These are phyloP conservation scores for Halophytophthora batemanensis DNA, from an alignment of 352 stramenopile species.

Conservation along the genomic window DNA sequence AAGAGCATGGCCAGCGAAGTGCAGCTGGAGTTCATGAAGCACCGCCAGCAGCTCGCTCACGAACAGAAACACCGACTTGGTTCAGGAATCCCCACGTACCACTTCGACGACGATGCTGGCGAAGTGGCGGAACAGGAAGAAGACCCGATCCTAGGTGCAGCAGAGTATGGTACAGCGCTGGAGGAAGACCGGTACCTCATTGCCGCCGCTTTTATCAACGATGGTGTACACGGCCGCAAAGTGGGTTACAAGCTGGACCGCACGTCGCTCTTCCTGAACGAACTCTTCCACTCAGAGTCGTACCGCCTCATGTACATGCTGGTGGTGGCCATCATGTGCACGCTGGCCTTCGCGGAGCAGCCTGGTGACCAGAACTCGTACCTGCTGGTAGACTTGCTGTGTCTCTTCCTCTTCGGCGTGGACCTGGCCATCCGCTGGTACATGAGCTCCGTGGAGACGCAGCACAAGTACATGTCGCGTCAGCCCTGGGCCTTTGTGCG, in stretches of 20 bases:
- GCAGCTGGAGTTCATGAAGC: conserved; percentile 63
- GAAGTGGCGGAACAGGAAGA: conserved; percentile 16
- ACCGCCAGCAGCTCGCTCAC: conserved; percentile 45
- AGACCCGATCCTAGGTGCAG: conserved; percentile 25
- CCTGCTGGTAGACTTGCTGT: conserved; percentile 61
- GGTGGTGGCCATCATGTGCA: conserved; percentile 59
- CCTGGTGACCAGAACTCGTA: conserved; percentile 47
- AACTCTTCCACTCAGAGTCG: conserved; percentile 69
- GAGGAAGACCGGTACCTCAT: conserved; percentile 75
- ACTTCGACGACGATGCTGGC: conserved; percentile 18
- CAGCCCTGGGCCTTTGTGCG: conserved; percentile 75
- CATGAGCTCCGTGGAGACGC: conserved; percentile 81
- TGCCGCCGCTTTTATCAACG: conserved; percentile 73
- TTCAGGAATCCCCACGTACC: conserved; percentile 37
- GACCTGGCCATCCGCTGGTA: conserved; percentile 76
- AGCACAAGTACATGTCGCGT: conserved; percentile 69
- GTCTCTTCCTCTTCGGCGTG: conserved; percentile 53
- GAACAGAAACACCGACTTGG: conserved; percentile 33
- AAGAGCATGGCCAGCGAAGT: conserved; percentile 85
- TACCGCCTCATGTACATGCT: conserved; percentile 74
- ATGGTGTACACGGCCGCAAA: conserved; percentile 82
- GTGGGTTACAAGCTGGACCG: conserved; percentile 77
- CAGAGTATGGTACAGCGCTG: conserved; percentile 28
- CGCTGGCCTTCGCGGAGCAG: conserved; percentile 64
- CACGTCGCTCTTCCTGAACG: conserved; percentile 60